Evolutionary conservation across 305 asterid genomes (phyloP).

Genomic region (Ilex paraguariensis): DNA sequence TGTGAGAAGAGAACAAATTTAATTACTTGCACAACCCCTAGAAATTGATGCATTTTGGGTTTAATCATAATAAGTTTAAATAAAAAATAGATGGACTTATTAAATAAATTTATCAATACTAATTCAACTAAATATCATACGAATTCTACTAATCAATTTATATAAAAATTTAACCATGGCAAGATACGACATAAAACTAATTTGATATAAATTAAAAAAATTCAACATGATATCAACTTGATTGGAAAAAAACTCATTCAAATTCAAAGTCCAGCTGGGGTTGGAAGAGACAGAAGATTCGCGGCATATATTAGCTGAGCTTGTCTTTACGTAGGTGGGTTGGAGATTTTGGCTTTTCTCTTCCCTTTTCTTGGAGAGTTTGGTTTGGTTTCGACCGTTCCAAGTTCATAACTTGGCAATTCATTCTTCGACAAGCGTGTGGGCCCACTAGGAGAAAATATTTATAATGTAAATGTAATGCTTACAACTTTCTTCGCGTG

Average conservation of each 20-base stretch:
- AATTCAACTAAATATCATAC: too few species aligned
- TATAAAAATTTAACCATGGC: not conserved
- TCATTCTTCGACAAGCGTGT: constrained; percentile 9
- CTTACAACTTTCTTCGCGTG: too few species aligned
- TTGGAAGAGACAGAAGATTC: constrained; percentile 39
- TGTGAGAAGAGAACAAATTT: too few species aligned
- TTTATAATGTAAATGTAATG: too few species aligned
- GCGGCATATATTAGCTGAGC: constrained; percentile 28
- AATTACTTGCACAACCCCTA: too few species aligned
- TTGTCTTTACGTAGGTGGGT: constrained; percentile 19
- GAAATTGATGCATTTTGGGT: too few species aligned
- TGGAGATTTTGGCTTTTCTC: constrained; percentile 17
- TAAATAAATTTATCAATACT: too few species aligned
- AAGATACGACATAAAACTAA: not conserved
- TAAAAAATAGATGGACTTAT: too few species aligned
- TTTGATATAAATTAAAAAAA: too few species aligned
- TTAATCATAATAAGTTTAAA: too few species aligned
- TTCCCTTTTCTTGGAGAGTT: constrained; percentile 28
- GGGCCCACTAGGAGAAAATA: constrained; percentile 7
- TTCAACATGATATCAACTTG: not conserved
- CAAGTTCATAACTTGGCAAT: constrained; percentile 2
- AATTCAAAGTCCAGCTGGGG: constrained; percentile 21
- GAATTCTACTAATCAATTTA: too few species aligned
- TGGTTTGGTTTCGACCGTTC: constrained; percentile 5
- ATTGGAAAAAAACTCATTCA: constrained; percentile 4